Conservation (phyloP, 2,329 filamentous ascomycete genomes). For the Colletotrichum chlorophyti region DNA sequence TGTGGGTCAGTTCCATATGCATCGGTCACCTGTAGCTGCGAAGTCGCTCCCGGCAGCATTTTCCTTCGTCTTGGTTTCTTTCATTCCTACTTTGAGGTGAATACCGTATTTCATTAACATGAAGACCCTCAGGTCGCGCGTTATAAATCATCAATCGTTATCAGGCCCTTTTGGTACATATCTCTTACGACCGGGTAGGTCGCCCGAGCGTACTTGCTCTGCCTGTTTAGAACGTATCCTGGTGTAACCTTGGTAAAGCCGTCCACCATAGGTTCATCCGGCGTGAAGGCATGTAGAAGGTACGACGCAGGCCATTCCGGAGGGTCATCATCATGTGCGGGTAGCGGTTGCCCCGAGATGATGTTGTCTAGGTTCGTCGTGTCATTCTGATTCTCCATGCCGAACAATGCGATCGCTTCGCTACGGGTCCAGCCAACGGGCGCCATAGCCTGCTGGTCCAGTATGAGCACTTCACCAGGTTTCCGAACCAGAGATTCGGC, state of each 20-base stretch:
- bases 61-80: too few relatives aligned
- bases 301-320: slow-evolving; percentile 31
- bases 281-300: slow-evolving; percentile 33
- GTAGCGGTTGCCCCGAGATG: slow-evolving; percentile 1
- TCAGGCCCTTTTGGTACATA: slow-evolving; percentile 29
- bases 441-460: slow-evolving; percentile 34
- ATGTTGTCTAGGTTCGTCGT: background rate
- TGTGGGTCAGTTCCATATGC: too few relatives aligned
- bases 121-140: too few relatives aligned
- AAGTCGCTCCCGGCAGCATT: too few relatives aligned
- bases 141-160: slow-evolving; percentile 29
- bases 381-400: slow-evolving; percentile 29
- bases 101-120: too few relatives aligned
- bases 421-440: slow-evolving; percentile 31
- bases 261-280: background rate
- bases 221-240: slow-evolving; percentile 31
- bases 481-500: slow-evolving; percentile 55
- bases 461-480: slow-evolving; percentile 34
- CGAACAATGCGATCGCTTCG: slow-evolving; percentile 27
- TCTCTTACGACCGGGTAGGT: slow-evolving; percentile 31
- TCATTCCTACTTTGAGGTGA: too few relatives aligned
- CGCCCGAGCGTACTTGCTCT: slow-evolving; percentile 34
- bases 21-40: too few relatives aligned
- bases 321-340: background rate
- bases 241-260: slow-evolving; percentile 26